phyloP scores from a whole-genome alignment of 352 stramenopile genomes.

The Chrysophaeum taylorii region DNA sequence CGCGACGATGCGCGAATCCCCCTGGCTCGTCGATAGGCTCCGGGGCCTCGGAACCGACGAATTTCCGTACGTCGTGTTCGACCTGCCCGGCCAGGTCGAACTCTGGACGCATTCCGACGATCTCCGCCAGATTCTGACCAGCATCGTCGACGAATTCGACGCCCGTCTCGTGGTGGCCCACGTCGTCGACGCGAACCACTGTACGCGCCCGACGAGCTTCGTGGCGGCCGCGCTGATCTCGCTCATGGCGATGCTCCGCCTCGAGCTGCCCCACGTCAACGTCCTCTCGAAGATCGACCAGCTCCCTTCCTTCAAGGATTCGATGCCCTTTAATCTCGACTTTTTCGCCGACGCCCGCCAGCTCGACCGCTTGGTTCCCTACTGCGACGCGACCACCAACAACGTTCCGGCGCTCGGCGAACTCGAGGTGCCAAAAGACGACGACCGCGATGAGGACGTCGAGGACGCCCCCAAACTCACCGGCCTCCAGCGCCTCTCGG shows the following conservation, averaged over 20 bases:
- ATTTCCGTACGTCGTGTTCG: slow-evolving; percentile 88
- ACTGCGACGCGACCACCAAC: slow-evolving; percentile 30
- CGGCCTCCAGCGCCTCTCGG: slow-evolving; percentile 41
- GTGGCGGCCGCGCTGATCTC: slow-evolving; percentile 91
- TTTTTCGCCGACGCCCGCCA: slow-evolving; percentile 56
- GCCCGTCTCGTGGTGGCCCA: slow-evolving; percentile 56
- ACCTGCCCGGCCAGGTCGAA: slow-evolving; percentile 85
- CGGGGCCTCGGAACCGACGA: slow-evolving; percentile 68
- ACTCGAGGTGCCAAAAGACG: slow-evolving; percentile 5
- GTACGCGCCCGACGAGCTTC: slow-evolving; percentile 88
- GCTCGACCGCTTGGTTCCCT: slow-evolving; percentile 43
- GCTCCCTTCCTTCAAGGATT: slow-evolving; percentile 17
- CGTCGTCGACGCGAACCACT: slow-evolving; percentile 62
- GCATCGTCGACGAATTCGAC: slow-evolving; percentile 44
- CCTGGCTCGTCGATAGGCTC: slow-evolving; percentile 86
- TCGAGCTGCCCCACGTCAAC: slow-evolving; percentile 85
- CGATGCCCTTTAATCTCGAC: slow-evolving; percentile 34
- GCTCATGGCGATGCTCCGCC: slow-evolving; percentile 91
- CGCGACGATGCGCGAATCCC: slow-evolving; percentile 75
- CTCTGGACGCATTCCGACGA: slow-evolving; percentile 57
- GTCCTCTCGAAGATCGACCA: slow-evolving; percentile 67
- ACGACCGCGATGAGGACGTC: slow-evolving; percentile 21
- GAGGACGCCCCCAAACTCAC: slow-evolving; percentile 31
- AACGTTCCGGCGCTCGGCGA: neutral
- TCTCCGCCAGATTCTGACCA: slow-evolving; percentile 43